A percentile compares a stretch with the other conserved stretches of the same genome.
Evolutionary conservation across 169 alveolate species (phyloP).

Genomic region (Cardiosporidium cionae): DNA sequence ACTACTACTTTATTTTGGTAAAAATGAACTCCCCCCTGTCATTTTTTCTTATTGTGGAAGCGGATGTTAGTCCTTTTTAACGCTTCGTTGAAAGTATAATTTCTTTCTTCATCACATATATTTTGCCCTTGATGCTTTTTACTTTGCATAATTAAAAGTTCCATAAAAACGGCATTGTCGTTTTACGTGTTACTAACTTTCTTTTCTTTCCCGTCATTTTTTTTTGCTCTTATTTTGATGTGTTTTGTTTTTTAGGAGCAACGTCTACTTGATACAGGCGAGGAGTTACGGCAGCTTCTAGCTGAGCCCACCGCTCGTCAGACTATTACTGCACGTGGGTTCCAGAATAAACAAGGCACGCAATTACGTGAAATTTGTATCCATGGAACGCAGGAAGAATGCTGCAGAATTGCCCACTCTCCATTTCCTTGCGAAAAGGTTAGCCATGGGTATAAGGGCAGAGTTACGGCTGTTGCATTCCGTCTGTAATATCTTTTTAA

Average conservation of each 20-base stretch:
- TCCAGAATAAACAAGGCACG: constrained; percentile 43
- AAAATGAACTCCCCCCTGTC: too few relatives aligned
- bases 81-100: too few relatives aligned
- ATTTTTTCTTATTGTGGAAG: too few relatives aligned
- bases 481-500: neutral
- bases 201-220: too few relatives aligned
- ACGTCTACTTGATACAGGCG: constrained; percentile 27
- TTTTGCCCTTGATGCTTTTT: too few relatives aligned
- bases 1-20: too few relatives aligned
- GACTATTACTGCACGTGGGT: constrained; percentile 35
- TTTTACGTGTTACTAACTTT: too few relatives aligned
- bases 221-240: too few relatives aligned
- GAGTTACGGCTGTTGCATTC: neutral
- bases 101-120: too few relatives aligned
- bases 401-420: constrained; percentile 11
- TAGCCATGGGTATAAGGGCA: neutral
- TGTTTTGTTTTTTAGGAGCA: constrained; percentile 17
- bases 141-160: too few relatives aligned
- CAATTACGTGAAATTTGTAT: constrained; percentile 47
- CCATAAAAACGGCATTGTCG: too few relatives aligned
- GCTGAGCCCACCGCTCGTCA: constrained; percentile 44
- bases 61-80: too few relatives aligned
- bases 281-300: constrained; percentile 30
- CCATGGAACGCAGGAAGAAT: constrained; percentile 45
- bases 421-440: constrained; percentile 9